Evolutionary conservation across 257 asterid genomes (phyloP), one percentile per base, ranked within the genome.

Genomic region (Ophiorrhiza pumila): DNA sequence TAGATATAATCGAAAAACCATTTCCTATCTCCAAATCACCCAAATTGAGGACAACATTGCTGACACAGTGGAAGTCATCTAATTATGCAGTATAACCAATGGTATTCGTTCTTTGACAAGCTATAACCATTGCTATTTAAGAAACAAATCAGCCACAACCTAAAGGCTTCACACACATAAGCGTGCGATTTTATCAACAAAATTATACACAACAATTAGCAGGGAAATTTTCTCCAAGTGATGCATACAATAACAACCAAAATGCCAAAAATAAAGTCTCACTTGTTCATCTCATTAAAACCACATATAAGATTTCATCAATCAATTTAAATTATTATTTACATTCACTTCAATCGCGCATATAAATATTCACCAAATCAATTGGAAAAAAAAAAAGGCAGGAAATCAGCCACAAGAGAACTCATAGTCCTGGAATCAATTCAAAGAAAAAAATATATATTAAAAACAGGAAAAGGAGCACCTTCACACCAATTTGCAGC

Each of bases 401-500:
- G 14, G 25, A 63, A 63, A 22, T 3, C 22, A 1, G 2, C 5
- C 31, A 63, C 0, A 37, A 14, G 12, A 63, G 18, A 18, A 17
- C 45, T 10, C 4, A 15, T 5, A 60, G 23, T 32, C 43, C 15
- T 34, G 2, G 65, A 60, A 60, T 29, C 65, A 31, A 7, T 15
- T 31, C 42, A 32, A 32, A 17, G 35, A 25, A 13, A 62, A 34
- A 4, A 37, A n/a, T n/a, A n/a, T n/a, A n/a, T n/a, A n/a, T n/a
- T 9, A 18, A 31, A 60, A 0, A 2, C 7, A 61, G 0, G 3
- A 34, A 59, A 2, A 1, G 8, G 22, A n/a, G n/a, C n/a, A 95
- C 99, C 96, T 89, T 95, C 80, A 95, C 99, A 53, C 99, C 98
- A 80, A 95, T 90, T 88, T 89, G 98, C 75, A 95, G 86, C 75